Percentiles rank a stretch among this genome's conserved stretches.
Evolutionary conservation across 2,329 filamentous ascomycete species (phyloP).

Genomic region (Torrubiellomyces zombiae): DNA sequence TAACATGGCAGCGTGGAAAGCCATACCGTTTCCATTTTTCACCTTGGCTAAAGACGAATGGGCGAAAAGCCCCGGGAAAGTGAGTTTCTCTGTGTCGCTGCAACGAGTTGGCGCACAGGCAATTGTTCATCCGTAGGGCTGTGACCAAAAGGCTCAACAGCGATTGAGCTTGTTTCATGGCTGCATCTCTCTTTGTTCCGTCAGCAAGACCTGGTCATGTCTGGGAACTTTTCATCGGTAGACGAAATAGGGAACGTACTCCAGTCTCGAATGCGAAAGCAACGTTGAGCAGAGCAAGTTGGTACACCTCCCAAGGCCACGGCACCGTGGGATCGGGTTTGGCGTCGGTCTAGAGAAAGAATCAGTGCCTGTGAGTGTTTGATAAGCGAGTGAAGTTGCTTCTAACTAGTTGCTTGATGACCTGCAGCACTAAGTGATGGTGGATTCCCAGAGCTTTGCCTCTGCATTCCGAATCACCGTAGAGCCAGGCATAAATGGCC

Average conservation of each 20-base stretch:
- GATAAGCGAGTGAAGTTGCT: conserved; percentile 2
- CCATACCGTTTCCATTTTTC: conserved; percentile 20
- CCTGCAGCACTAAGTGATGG: conserved; percentile 13
- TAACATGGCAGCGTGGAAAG: not conserved
- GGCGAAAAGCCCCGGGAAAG: conserved; percentile 20
- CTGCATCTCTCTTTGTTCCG: conserved; percentile 11
- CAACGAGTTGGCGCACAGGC: conserved; percentile 18
- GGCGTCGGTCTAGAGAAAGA: conserved; percentile 1
- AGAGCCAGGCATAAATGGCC: conserved; percentile 23
- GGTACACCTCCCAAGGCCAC: conserved; percentile 16
- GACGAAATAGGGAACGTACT: conserved; percentile 8
- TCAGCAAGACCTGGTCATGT: not conserved
- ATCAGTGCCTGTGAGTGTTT: not conserved
- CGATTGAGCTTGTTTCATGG: conserved; percentile 15
- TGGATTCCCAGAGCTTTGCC: conserved; percentile 15
- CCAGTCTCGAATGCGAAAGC: conserved; percentile 21
- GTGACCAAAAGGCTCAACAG: conserved; percentile 18
- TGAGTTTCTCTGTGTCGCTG: conserved; percentile 18
- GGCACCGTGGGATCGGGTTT: conserved; percentile 6
- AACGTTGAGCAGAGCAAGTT: conserved; percentile 19
- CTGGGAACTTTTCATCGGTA: too few species aligned
- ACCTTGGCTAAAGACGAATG: conserved; percentile 13
- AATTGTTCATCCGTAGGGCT: conserved; percentile 17
- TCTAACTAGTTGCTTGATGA: conserved; percentile 12
- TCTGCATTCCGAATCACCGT: conserved; percentile 10